Evolutionary conservation across 192 early-diverging fungal species (phyloP).

Genomic region (Lobosporangium transversale): DNA sequence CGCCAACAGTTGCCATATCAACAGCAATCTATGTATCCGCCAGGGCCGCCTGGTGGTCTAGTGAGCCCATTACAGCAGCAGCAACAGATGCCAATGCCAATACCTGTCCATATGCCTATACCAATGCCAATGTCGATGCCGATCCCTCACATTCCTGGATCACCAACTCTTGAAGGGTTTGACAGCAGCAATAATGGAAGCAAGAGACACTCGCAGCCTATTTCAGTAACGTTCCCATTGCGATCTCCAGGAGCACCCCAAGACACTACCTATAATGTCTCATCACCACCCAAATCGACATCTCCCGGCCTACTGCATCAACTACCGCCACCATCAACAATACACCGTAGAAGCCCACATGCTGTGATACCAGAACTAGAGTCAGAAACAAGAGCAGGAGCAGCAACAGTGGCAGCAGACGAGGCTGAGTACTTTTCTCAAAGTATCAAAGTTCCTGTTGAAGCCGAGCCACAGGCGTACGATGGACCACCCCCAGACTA

Average conservation of each 20-base stretch:
- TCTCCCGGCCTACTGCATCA: not conserved
- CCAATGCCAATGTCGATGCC: conserved; percentile 28
- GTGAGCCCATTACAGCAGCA: not conserved
- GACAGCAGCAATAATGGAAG: not conserved
- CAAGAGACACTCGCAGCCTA: conserved; percentile 35
- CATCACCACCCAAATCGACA: not conserved
- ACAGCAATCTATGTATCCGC: too few species aligned
- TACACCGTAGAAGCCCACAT: conserved; percentile 23
- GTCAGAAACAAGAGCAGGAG: too few species aligned
- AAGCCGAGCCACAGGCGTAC: conserved; percentile 5
- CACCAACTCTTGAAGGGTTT: not conserved
- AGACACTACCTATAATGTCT: not conserved
- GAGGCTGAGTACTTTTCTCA: too few species aligned
- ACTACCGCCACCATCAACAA: not conserved
- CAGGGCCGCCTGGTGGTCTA: conserved; percentile 15
- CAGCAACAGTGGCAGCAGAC: too few species aligned
- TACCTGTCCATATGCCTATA: conserved; percentile 13
- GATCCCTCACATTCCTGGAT: conserved; percentile 30
- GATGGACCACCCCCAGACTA: conserved; percentile 50
- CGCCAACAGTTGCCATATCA: too few species aligned
- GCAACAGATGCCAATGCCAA: conserved; percentile 26
- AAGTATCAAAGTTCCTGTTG: conserved; percentile 28
- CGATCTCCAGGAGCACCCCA: not conserved
- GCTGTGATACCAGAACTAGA: conserved; percentile 30
- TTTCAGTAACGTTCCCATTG: conserved; percentile 39